Evolutionary conservation across 371 early-diverging fungal genomes (phyloP), one percentile per base, ranked within the genome.

Genomic region (Catenaria anguillulae): DNA sequence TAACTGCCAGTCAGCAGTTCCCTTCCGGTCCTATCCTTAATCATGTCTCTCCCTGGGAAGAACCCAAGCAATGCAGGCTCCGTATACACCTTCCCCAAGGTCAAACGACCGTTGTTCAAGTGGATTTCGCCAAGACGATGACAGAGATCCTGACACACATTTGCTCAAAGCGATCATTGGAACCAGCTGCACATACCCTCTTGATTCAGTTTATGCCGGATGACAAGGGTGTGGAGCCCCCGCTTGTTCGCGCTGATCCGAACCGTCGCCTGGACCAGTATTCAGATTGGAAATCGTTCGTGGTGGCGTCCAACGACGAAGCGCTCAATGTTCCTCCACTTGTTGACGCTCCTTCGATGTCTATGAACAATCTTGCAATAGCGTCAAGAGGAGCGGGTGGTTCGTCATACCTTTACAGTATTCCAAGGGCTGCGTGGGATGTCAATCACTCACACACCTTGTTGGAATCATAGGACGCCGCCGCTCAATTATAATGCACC

Each of bases 401-500:
- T 29, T 10, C 3, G 33, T 33, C 4, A 4, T 34, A 15, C 33
- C 10, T 36, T 55, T 2, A 40, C 17, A 5, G 5, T 40, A 10
- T 40, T 40, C 17, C 40, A 10, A 10, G 10, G 5, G 5, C 40
- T 40, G 5, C 10, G 40, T 10, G 5, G 40, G 5, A 10, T 40
- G 40, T 40, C 10, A 17, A 40, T 40, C 17, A 40, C 5, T 17
- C 10, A 40, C 17, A 40, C 40, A 17, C n/a, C n/a, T n/a, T n/a
- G n/a, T n/a, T 40, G 40, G 40, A 40, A 40, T 10, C 17, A 40
- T 40, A 40, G 40, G 40, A 33, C 10, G 55, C 29, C 55, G 58
- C 34, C 36, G 58, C 24, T 58, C 58, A n/a, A 36, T 58, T 15
- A 24, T 58, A 15, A 58, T 24, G 43, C 58, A 21, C 58, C 58